phyloP scores from a whole-genome alignment of 495 filamentous ascomycete genomes.

The Collariella sp. region DNA sequence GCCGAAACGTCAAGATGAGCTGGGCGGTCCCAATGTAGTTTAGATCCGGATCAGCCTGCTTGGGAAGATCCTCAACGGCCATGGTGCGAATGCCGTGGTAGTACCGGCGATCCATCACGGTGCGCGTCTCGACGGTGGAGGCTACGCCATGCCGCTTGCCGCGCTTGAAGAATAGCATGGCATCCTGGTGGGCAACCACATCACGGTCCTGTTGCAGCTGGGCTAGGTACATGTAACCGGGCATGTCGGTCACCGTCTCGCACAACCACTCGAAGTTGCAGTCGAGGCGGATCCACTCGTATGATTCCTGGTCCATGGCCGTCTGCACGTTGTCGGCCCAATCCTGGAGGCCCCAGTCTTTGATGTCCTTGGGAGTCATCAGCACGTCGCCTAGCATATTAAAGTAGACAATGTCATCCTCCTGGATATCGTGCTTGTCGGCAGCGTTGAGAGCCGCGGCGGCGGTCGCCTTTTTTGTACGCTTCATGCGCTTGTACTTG shows the following conservation, averaged over 20 bases:
- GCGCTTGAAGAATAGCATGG: constrained; percentile 40
- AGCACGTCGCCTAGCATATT: constrained; percentile 92
- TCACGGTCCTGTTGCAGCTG: constrained; percentile 96
- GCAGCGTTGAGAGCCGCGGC: constrained; percentile 38
- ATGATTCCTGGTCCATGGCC: constrained; percentile 88
- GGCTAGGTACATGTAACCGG: constrained; percentile 92
- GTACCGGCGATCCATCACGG: constrained; percentile 83
- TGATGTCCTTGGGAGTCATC: constrained; percentile 67
- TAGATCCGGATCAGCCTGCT: constrained; percentile 52
- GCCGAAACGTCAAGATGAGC: constrained; percentile 72
- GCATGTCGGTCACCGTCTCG: constrained; percentile 64
- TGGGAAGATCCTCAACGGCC: constrained; percentile 66
- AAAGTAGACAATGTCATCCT: constrained; percentile 88
- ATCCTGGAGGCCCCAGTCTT: constrained; percentile 75
- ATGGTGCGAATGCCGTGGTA: constrained; percentile 84
- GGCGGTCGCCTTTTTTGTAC: constrained; percentile 74
- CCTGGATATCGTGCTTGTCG: constrained; percentile 63
- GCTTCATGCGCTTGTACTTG: constrained; percentile 96
- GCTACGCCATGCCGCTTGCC: constrained; percentile 57
- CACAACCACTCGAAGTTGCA: constrained; percentile 98
- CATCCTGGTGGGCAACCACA: constrained; percentile 86
- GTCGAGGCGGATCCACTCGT: constrained; percentile 98
- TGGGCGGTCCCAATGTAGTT: constrained; percentile 78
- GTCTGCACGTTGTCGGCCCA: constrained; percentile 83
- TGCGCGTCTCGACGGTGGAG: constrained; percentile 77